Evolutionary conservation across 768 basidiomycete genomes (phyloP), one percentile per base, ranked within the genome.

Genomic region (Scleroderma citrinum): DNA sequence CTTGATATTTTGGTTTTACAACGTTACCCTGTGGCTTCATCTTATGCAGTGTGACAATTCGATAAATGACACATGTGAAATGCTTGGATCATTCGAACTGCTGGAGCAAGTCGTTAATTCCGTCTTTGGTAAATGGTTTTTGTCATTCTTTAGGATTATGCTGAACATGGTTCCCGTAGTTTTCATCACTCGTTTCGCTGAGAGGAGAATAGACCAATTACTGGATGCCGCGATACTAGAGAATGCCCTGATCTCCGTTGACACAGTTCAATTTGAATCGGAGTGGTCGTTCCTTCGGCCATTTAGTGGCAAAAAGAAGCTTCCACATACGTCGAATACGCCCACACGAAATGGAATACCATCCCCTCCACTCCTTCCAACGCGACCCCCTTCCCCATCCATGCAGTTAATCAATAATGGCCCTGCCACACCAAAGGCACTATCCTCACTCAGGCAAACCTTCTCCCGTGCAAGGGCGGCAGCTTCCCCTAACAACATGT

Each of bases 1-100:
- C 60, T 75, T 95, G 21, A 77, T 93, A 30, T 98, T 97, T 67
- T 99, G 96, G 94, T 69, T 95, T 40, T 90, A 92, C 69, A 99
- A 99, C 65, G 78, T 82, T 17, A 91, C 89, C 10, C 68, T 92
- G 24, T 87, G 95, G 78, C 76, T 98, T 14, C 92, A 98, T 69
- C 80, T 98, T 42, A 76, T 99, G 70, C 82, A 86, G 49, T 92
- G 88, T 60, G 90, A 92, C 64, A 78, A 80, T 47, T 79, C 85
- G 16, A 82, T 92, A 56, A 82, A 78, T 50, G 80, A 82, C 50
- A 80, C 83, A 2, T 94, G 91, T 59, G 88, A 93, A 57, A 77
- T 87, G 66, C 70, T 94, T 38, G 89, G 87, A 16, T 83, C 91
- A 3, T 85, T 94, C 50, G 80, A 82, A 44, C 78, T 95, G 58